Base-by-base conservation (phyloP, 805 yeast species). In the Kregervanrija pseudodelftensis region DNA sequence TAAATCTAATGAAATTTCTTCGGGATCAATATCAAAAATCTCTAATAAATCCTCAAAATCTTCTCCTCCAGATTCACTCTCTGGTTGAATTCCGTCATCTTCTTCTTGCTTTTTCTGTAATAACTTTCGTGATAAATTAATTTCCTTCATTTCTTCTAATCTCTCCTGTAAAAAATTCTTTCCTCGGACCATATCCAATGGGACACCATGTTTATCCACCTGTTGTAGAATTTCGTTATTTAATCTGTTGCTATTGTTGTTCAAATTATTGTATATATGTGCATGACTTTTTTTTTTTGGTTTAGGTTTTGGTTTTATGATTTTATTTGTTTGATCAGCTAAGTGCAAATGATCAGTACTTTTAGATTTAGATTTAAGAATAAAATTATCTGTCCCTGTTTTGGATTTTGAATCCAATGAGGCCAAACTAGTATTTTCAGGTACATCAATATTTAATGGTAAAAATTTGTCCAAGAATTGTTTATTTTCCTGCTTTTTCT, bases 1-100 rank as follows among this genome's bases (percentile, higher is more conserved):
- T 43, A 67, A 45, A 34, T 70, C 69, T 2, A 60, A 40, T 1
- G 63, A 50, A 1, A 53, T 49, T 33, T 61, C 63, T n/a, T 62
- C 65, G 1, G 63, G 60, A 35, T 57, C 57, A 34, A 62, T 58
- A 15, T 56, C 65, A 44, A 61, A 59, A 32, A 57, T 8, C 5
- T 59, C 65, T 13, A 61, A 39, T 14, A 61, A 43, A 37, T 61
- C 64, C 39, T 57, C 66, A 39, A 59, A 60, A 22, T 59, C 58
- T 42, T 56, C 59, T 12, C 38, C 45, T 10, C 51, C 57, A 15
- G 51, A 55, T 16, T 49, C 49, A 31, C 60, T 63, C 14, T 54
- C 51, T 36, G 55, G 56, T 1, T 36, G 48, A 12, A 56, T 53
- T 7, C 62, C 65, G 30, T 55, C 59, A 36, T 60, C 65, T 37